Evolutionary conservation across 768 basidiomycete species (phyloP).

Genomic region (Dioszegia crocea): DNA sequence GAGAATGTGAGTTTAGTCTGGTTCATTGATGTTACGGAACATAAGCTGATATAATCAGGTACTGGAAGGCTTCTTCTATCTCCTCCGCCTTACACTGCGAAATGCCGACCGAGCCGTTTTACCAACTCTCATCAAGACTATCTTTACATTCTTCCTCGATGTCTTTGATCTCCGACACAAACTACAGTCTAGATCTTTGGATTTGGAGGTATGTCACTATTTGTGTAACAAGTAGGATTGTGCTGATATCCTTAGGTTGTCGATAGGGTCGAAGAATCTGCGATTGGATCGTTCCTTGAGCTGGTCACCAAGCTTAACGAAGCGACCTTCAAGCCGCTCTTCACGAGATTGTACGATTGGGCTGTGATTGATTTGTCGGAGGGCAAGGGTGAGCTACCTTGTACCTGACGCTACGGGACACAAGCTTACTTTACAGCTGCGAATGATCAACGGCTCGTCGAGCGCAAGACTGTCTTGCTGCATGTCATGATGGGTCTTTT

Average conservation of each 20-base stretch:
- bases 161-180: conserved; percentile 61
- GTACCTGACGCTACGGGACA: not conserved
- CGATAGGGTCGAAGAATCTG: conserved; percentile 47
- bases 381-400: conserved; percentile 44
- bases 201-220: conserved; percentile 22
- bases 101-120: conserved; percentile 63
- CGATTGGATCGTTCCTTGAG: conserved; percentile 75
- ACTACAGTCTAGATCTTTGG: conserved; percentile 31
- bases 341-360: conserved; percentile 92
- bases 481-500: conserved; percentile 68
- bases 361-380: conserved; percentile 61
- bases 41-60: conserved; percentile 14
- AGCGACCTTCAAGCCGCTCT: conserved; percentile 80
- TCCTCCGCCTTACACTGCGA: conserved; percentile 64
- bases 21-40: not conserved
- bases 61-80: conserved; percentile 60
- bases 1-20: conserved; percentile 20
- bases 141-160: conserved; percentile 76
- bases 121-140: conserved; percentile 60
- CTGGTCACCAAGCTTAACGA: conserved; percentile 91
- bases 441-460: conserved; percentile 46
- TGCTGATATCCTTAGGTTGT: conserved; percentile 17
- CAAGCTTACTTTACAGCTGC: conserved; percentile 15
- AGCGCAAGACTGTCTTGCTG: conserved; percentile 68
- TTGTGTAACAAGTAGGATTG: not conserved